Evolutionary conservation across 2,329 filamentous ascomycete genomes (phyloP), one percentile per base, ranked within the genome.

Genomic region (Aspergillus eucalypticola): DNA sequence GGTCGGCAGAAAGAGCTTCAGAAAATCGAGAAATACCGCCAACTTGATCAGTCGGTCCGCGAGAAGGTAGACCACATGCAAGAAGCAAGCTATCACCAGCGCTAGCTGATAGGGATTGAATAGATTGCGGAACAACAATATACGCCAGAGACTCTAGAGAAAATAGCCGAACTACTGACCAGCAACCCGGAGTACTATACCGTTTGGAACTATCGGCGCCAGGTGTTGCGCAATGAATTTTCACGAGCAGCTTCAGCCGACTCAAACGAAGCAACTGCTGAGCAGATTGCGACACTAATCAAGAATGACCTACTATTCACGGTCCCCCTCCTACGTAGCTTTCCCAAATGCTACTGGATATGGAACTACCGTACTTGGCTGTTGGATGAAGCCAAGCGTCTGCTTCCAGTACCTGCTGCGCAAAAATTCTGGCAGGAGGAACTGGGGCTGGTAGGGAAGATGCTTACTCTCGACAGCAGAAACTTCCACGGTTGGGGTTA

Each of bases 401-500:
- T 88, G 17, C 81, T 96, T 8, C 83, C 86, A 2, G 63, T 76
- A 1, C 59, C 79, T 0, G 72, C 79, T 15, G 86, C 91, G 2
- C 83, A 84, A 21, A 77, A 82, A 41, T 81, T 97, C 53, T 99
- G 95, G 95, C 82, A 89, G 68, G 87, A 89, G 64, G 95, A 99
- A 75, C 84, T 99, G 17, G 87, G 82, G 0, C 81, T 98, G 8
- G 90, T 92, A 19, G 85, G 87, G 61, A 96, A 96, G 78, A 96
- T 99, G 93, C 83, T 99, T 49, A 85, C 82, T 60, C 86, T 88
- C 55, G 95, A 99, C 76, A 89, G 85, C 64, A 87, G 95, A 54
- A 99, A 99, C 73, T 99, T 97, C 73, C 95, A 98, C 73, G 95
- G 94, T 32, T 99, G 95, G 95, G 88, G 89, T 46, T 99, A 99